Evolutionary conservation across 1,284 basidiomycete species (phyloP).

Genomic region (Austropuccinia psidii): DNA sequence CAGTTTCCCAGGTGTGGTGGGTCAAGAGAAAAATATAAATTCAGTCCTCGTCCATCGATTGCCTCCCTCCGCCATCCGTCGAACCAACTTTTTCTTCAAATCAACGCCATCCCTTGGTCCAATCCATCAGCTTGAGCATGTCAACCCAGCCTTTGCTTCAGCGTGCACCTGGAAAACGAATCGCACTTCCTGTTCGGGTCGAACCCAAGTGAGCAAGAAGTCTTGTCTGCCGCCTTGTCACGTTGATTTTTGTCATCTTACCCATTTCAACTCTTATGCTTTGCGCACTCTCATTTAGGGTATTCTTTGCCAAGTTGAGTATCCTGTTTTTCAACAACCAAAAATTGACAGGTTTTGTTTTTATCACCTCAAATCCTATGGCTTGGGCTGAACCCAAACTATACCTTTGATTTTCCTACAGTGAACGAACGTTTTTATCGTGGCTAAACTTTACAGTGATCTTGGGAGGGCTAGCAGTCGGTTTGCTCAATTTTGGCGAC

Average conservation of each 20-base stretch:
- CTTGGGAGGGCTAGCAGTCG: conserved; percentile 83
- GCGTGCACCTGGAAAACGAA: conserved; percentile 77
- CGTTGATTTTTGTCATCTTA: not conserved
- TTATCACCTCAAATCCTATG: not conserved
- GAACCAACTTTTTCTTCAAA: too few species aligned
- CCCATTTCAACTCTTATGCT: not conserved
- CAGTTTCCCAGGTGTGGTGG: too few species aligned
- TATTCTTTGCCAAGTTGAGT: conserved; percentile 77
- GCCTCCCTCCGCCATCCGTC: too few species aligned
- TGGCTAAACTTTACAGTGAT: conserved; percentile 77
- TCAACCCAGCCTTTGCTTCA: conserved; percentile 97
- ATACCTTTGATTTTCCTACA: not conserved
- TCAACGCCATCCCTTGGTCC: not conserved
- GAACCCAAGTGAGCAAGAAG: conserved; percentile 64
- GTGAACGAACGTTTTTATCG: conserved; percentile 71
- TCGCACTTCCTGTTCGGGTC: conserved; percentile 85
- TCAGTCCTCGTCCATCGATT: too few species aligned
- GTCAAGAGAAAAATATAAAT: too few species aligned
- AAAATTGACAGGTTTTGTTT: not conserved
- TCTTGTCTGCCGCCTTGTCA: not conserved
- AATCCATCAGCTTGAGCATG: conserved; percentile 56
- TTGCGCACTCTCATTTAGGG: conserved; percentile 36
- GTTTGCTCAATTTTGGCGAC: conserved; percentile 92
- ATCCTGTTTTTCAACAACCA: conserved; percentile 51
- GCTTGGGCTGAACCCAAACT: not conserved